These are phyloP conservation scores for Linnemannia hyalina DNA, from an alignment of 192 early-diverging fungal genomes.

Conservation along the genomic window DNA sequence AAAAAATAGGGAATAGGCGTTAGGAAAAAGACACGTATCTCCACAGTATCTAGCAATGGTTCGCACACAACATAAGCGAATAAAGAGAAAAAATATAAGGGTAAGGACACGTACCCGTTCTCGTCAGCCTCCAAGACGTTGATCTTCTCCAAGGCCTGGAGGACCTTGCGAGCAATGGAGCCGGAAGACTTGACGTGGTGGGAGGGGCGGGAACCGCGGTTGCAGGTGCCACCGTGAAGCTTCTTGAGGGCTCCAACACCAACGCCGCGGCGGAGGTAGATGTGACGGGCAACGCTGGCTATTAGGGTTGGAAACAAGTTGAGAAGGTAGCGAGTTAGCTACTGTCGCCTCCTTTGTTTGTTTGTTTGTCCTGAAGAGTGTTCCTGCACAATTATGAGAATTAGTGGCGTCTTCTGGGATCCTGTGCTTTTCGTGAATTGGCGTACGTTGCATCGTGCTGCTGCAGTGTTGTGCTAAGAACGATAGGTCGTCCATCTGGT, in stretches of 20 bases:
- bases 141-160: conserved; percentile 99
- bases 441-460: neutral
- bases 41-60: neutral
- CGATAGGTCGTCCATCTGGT: neutral
- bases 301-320: conserved; percentile 16
- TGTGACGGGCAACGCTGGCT: conserved; percentile 96
- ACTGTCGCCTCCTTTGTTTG: neutral
- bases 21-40: neutral
- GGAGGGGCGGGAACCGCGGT: conserved; percentile 95
- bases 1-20: conserved; percentile 19
- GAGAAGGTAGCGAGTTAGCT: neutral
- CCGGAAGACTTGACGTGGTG: conserved; percentile 91
- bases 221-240: conserved; percentile 92
- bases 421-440: neutral
- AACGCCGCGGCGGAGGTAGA: conserved; percentile 95
- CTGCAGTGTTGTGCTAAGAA: neutral
- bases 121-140: conserved; percentile 94
- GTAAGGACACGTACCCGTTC: conserved; percentile 69
- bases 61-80: neutral
- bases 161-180: conserved; percentile 93
- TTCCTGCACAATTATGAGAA: neutral
- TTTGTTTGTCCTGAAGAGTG: neutral
- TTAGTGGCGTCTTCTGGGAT: neutral
- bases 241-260: conserved; percentile 96
- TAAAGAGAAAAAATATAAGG: neutral